Evolutionary conservation across 371 early-diverging fungal species (phyloP).

Genomic region (Mucor plumbeus): DNA sequence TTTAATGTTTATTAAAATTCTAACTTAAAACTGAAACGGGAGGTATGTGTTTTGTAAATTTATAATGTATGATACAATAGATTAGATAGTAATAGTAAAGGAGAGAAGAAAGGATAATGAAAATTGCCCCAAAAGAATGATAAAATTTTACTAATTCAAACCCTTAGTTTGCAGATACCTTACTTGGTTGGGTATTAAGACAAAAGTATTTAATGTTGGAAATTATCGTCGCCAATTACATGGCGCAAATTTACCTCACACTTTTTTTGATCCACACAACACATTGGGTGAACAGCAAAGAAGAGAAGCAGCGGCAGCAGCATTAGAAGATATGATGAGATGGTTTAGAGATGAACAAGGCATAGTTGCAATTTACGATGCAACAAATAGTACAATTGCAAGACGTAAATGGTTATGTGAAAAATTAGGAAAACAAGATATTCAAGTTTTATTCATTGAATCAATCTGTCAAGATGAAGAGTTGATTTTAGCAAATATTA

Average conservation of each 20-base stretch:
- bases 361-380: slow-evolving; percentile 94
- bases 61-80: neutral
- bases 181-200: slow-evolving; percentile 93
- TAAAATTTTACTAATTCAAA: slow-evolving; percentile 22
- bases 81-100: neutral
- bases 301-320: slow-evolving; percentile 81
- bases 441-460: slow-evolving; percentile 95
- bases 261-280: slow-evolving; percentile 94
- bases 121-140: neutral
- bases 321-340: slow-evolving; percentile 87
- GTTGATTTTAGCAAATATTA: slow-evolving; percentile 87
- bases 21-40: too few relatives aligned
- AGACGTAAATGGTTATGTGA: slow-evolving; percentile 79
- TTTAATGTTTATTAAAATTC: too few relatives aligned
- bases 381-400: slow-evolving; percentile 92
- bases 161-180: slow-evolving; percentile 83
- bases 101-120: neutral
- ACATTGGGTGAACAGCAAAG: slow-evolving; percentile 75
- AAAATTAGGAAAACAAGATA: slow-evolving; percentile 65
- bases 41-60: too few relatives aligned
- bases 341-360: slow-evolving; percentile 88
- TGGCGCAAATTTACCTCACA: slow-evolving; percentile 84
- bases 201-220: slow-evolving; percentile 95
- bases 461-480: slow-evolving; percentile 91
- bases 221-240: slow-evolving; percentile 91